Evolutionary conservation across 768 basidiomycete species (phyloP), one percentile per base, ranked within the genome.

Genomic region (Termitomyces sp.): DNA sequence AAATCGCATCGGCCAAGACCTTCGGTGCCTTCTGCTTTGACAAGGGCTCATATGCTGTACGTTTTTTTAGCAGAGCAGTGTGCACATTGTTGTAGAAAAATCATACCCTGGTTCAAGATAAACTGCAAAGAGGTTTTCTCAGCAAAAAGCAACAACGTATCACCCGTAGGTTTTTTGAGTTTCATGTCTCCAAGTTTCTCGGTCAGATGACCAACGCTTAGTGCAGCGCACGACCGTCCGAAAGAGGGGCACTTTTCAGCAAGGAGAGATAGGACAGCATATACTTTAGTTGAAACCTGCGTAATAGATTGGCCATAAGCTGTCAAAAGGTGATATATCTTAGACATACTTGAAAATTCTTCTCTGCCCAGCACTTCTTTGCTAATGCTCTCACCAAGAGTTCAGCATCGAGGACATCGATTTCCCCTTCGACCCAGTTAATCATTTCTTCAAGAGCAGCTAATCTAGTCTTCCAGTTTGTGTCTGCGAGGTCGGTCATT

Each of bases 101-200:
- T 37, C 57, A 38, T 45, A 95, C 97, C 91, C 82, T 96, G 96
- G 61, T 84, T 85, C 3, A 99, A 83, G 20, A 98, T 91, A 70
- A 99, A 98, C 61, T 96, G 94, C 51, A 98, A 75, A 4, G 94
- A 97, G 0, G 92, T 94, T 74, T 89, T 96, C 74, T 98, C 97
- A 0, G 94, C 88, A 68, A 94, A 96, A 0, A 83, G 69, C 2
- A 85, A 69, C n/a, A 99, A 76, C 0, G 92, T 82, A 50, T 99
- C 97, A 25, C 93, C 91, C 25, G 96, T 93, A 5, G 96, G 91
- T 72, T 98, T 98, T 80, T 98, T 98, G 61, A 99, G 75, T 71
- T 99, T 99, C 76, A 92, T 77, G 70, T 99, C 97, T 25, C 97
- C 97, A 51, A 99, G 78, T 75, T 99, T 98, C 74, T 99, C 97